Evolutionary conservation across 192 early-diverging fungal genomes (phyloP).

Genomic region (Chytriomyces confervae): DNA sequence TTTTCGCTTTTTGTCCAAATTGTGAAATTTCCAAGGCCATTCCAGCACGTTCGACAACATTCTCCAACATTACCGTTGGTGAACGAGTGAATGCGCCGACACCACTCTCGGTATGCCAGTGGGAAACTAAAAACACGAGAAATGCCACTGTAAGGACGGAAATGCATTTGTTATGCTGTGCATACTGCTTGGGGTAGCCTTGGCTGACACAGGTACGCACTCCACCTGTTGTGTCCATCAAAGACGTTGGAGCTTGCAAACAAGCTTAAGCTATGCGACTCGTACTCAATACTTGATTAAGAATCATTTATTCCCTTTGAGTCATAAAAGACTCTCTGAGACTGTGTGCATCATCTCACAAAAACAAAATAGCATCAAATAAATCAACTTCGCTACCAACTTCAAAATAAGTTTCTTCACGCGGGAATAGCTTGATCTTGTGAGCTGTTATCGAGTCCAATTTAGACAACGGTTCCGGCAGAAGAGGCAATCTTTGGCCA

Average conservation of each 20-base stretch:
- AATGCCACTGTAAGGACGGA: too few relatives aligned
- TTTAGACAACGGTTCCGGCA: constrained; percentile 45
- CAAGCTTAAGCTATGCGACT: too few relatives aligned
- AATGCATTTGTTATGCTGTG: too few relatives aligned
- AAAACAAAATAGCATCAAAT: not conserved
- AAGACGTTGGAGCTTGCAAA: too few relatives aligned
- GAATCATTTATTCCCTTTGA: not conserved
- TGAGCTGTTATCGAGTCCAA: too few relatives aligned
- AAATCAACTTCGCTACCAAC: not conserved
- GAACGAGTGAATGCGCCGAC: too few relatives aligned
- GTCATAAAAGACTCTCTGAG: not conserved
- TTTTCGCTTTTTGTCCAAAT: constrained; percentile 11
- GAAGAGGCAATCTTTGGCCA: constrained; percentile 99
- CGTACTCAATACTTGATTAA: not conserved
- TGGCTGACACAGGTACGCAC: too few relatives aligned
- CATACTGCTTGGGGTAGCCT: too few relatives aligned
- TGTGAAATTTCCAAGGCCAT: not conserved
- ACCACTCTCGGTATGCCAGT: too few relatives aligned
- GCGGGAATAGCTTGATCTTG: not conserved
- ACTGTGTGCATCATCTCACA: not conserved
- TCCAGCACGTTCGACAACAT: constrained; percentile 9
- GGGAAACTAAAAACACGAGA: too few relatives aligned
- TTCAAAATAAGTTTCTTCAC: not conserved
- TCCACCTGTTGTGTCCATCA: too few relatives aligned
- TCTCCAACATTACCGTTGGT: not conserved